Evolutionary conservation across 805 yeast species (phyloP).

Genomic region (Sporopachydermia lactativora): DNA sequence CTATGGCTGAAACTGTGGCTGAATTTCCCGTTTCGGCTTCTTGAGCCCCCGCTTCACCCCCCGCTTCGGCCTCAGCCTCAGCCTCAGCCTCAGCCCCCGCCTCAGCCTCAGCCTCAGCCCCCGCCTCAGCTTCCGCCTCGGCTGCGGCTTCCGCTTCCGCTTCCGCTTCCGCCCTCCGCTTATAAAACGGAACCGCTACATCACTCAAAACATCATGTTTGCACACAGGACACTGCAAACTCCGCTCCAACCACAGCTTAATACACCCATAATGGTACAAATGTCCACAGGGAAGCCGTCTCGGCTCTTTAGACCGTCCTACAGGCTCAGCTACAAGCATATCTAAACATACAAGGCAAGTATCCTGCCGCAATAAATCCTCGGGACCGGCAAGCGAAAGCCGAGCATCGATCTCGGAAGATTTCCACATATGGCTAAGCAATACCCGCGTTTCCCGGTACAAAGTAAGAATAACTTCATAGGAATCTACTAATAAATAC

Average conservation of each 20-base stretch:
- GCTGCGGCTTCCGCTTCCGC: too few species aligned
- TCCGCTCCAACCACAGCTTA: constrained; percentile 84
- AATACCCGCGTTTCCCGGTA: constrained; percentile 24
- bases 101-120: too few species aligned
- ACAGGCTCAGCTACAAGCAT: constrained; percentile 46
- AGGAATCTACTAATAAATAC: background rate
- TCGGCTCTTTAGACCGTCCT: constrained; percentile 40
- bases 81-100: too few species aligned
- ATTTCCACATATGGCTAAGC: constrained; percentile 26
- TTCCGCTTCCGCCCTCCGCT: too few species aligned
- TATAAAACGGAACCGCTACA: background rate
- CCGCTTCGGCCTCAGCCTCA: too few species aligned
- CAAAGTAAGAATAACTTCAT: constrained; percentile 11
- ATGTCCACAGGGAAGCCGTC: constrained; percentile 73
- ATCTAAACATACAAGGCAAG: constrained; percentile 87
- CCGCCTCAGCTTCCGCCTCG: too few species aligned
- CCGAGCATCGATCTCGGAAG: constrained; percentile 48
- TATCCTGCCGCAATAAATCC: constrained; percentile 43
- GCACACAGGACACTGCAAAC: constrained; percentile 90
- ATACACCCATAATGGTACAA: constrained; percentile 82
- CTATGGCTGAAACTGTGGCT: too few species aligned
- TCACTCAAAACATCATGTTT: constrained; percentile 44
- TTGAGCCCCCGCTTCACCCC: too few species aligned
- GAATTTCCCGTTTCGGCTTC: too few species aligned
- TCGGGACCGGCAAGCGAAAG: constrained; percentile 47